Evolutionary conservation across 257 asterid species (phyloP), one percentile per base, ranked within the genome.

Genomic region (Forsythia viridissima): DNA sequence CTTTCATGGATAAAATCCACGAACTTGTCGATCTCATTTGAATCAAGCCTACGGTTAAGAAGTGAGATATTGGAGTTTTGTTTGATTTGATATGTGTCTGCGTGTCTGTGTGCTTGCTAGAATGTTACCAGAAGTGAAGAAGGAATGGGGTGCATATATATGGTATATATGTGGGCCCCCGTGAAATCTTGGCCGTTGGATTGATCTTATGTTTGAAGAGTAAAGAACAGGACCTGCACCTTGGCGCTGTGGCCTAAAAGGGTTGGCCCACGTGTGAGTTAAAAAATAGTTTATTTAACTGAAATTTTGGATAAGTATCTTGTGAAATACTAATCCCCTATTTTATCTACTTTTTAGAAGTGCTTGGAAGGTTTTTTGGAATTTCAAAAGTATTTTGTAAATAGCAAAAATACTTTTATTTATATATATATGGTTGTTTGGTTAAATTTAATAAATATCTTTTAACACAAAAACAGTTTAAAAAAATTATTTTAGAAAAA

Each of bases 161-260:
- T 65, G 37, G 71, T 42, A 73, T 84, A 73, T 59, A 84, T 80
- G 76, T 71, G 81, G 59, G 73, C 70, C 18, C 30, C 41, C 43
- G 85, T 81, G 73, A n/a, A 79, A 87, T 72, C 69, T 78, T 67
- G 81, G 63, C 94, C 97, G 92, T 88, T 48, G 75, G 87, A 87
- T 86, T 0, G 39, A 72, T 77, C 20, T 48, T 48, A 48, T 12
- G 18, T 12, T 46, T 46, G 52, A 0, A 46, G 57, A 48, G n/a
- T 13, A 13, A 48, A 4, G 59, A 48, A 48, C 51, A 9, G 3
- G 2, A 42, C 1, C 46, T 8, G 12, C 46, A 42, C 12, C 46
- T 42, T 2, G 51, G 59, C 1, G 38, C 40, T 67, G 84, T 65
- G 73, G 81, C 59, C 71, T 67, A 13, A 4, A 72, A 66, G 82